A percentile compares a stretch with the other conserved stretches of the same genome.
Conservation (phyloP, 1,284 basidiomycete species). For the Ustilago shanxiensis region DNA sequence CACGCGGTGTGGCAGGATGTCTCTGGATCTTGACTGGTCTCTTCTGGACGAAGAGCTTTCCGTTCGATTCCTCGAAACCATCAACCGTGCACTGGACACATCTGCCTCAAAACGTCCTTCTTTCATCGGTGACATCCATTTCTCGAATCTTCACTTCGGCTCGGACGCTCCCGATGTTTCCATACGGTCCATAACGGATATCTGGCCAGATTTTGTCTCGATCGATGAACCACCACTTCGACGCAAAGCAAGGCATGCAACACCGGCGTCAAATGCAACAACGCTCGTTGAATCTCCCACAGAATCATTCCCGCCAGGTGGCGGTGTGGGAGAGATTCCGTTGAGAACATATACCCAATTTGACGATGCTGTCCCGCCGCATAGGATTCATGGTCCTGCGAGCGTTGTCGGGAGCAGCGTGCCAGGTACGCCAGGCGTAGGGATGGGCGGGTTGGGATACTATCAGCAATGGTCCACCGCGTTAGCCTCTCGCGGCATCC, state of each 20-base stretch:
- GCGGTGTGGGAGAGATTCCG: constrained; percentile 17
- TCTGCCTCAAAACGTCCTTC: constrained; percentile 80
- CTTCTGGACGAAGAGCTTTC: constrained; percentile 79
- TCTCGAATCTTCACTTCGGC: constrained; percentile 89
- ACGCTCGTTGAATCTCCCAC: constrained; percentile 32
- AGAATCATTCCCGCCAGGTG: constrained; percentile 8
- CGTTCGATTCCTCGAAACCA: constrained; percentile 78
- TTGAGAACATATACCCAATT: constrained; percentile 52
- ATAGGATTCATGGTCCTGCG: constrained; percentile 43
- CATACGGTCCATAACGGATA: constrained; percentile 90
- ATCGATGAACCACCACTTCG: constrained; percentile 42
- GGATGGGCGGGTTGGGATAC: constrained; percentile 2
- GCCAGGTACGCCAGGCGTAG: constrained; percentile 19
- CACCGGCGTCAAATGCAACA: constrained; percentile 38
- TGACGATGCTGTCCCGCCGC: constrained; percentile 38
- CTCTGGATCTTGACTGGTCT: constrained; percentile 74
- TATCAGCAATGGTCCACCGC: constrained; percentile 52
- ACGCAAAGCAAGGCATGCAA: constrained; percentile 29
- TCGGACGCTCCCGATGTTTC: constrained; percentile 84
- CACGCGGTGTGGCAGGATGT: constrained; percentile 48
- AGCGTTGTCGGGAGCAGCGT: constrained; percentile 41
- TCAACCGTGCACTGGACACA: constrained; percentile 80
- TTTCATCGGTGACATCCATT: constrained; percentile 90
- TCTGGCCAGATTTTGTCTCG: constrained; percentile 84
- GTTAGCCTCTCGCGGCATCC: constrained; percentile 39